Evolutionary conservation across 1,284 basidiomycete genomes (phyloP), one percentile per base, ranked within the genome.

Genomic region (Pseudomicrostroma phylloplanum): DNA sequence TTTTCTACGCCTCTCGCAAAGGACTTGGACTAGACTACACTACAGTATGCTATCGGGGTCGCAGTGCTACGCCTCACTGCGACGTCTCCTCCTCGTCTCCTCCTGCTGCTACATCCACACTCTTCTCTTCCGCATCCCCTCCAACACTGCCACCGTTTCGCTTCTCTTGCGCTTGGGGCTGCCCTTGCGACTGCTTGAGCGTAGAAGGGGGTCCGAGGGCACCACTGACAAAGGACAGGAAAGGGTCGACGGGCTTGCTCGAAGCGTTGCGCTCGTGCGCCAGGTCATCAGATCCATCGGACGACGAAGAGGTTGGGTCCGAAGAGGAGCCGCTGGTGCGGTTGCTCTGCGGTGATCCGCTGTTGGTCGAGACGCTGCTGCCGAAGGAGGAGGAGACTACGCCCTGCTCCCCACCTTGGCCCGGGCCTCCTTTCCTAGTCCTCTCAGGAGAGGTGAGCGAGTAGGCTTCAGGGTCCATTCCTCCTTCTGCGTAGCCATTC

Each of bases 401-500:
- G 39, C 25, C 42, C 40, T n/a, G 49, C 23, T 26, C 23, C 55
- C 30, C 49, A 21, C 23, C 26, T 8, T 7, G 17, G 56, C 56
- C 26, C 9, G n/a, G 12, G 23, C 36, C 25, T 15, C 30, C n/a
- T 17, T n/a, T 23, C 25, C 36, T 12, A 6, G 42, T 48, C 21
- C 49, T 39, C 30, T 57, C 60, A 6, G 60, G 60, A 19, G 60
- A 61, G 12, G 54, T 53, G 9, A 61, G 60, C 39, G 51, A 61
- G 51, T 19, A 39, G 12, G 53, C 51, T 11, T 19, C 36, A 40
- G 51, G 17, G 19, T 21, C n/a, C 30, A 36, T 36, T 3, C 30
- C 30, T 3, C 30, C 30, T 36, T 36, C 30, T 36, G 30, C 30
- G 30, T 36, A 36, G 30, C 30, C 30, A 36, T 36, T 36, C 30